Percentiles rank a stretch among this genome's conserved stretches.
Conservation (phyloP, 805 yeast genomes). For the Hemisphaericaspora nanyangensis region DNA sequence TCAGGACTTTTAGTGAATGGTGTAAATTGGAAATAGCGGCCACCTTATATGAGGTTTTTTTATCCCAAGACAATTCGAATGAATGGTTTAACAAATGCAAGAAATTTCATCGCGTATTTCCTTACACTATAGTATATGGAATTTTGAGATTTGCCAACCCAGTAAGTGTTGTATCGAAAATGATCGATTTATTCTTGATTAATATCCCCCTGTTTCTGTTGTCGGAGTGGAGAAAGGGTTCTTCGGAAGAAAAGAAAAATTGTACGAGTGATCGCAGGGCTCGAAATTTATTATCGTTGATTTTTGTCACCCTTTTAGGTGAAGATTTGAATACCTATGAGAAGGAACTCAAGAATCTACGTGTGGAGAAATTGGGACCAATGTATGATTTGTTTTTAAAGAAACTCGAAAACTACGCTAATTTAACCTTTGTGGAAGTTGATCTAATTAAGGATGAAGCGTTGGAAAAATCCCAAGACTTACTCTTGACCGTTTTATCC, state of each 20-base stretch:
- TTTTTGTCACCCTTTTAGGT: conserved; percentile 66
- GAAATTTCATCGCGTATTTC: conserved; percentile 72
- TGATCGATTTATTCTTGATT: conserved; percentile 76
- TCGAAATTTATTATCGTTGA: conserved; percentile 56
- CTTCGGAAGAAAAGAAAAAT: conserved; percentile 8
- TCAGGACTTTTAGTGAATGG: conserved; percentile 75
- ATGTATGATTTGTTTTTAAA: conserved; percentile 19
- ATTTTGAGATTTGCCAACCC: conserved; percentile 85
- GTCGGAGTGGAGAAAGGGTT: conserved; percentile 15
- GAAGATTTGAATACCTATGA: conserved; percentile 71
- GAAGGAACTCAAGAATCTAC: conserved; percentile 47
- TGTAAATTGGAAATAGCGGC: conserved; percentile 80
- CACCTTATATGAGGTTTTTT: conserved; percentile 71
- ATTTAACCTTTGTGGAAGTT: conserved; percentile 11
- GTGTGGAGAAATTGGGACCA: conserved; percentile 31
- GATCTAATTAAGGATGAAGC: conserved; percentile 22
- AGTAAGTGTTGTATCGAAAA: conserved; percentile 69
- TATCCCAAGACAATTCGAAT: conserved; percentile 77
- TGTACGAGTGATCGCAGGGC: too few relatives aligned
- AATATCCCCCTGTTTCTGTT: conserved; percentile 29
- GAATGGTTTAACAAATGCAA: conserved; percentile 70
- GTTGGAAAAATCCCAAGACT: conserved; percentile 15
- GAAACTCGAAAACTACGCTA: conserved; percentile 24
- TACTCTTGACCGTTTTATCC: conserved; percentile 21
- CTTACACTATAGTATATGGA: conserved; percentile 73